Conservation (phyloP, 768 basidiomycete species). For the Rhizopogon roseolus region DNA sequence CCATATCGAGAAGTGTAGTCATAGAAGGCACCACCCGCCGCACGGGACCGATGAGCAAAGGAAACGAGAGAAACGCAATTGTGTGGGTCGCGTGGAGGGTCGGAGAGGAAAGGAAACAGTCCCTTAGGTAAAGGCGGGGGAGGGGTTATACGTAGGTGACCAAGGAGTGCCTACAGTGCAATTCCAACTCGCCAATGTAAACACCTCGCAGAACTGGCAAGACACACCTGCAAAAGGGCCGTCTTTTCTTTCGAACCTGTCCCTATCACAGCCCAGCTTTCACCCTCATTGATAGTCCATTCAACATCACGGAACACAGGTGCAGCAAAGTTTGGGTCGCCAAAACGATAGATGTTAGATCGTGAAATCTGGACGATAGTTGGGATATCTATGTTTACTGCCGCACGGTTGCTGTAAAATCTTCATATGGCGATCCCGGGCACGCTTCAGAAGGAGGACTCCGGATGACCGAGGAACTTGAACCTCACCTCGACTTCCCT, state of each 20-base stretch:
- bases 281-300: constrained; percentile 57
- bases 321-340: constrained; percentile 39
- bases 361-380: constrained; percentile 38
- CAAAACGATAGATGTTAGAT: constrained; percentile 55
- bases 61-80: constrained; percentile 53
- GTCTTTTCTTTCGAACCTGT: constrained; percentile 60
- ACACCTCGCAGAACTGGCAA: not conserved
- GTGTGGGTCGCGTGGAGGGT: constrained; percentile 41
- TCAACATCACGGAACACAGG: constrained; percentile 50
- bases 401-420: not conserved
- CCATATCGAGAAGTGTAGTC: constrained; percentile 94
- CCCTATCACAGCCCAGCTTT: constrained; percentile 76
- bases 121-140: constrained; percentile 57
- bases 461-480: not conserved
- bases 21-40: constrained; percentile 70
- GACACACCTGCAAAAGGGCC: constrained; percentile 57
- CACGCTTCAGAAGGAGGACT: not conserved
- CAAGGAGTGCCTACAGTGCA: constrained; percentile 52
- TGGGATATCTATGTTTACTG: not conserved
- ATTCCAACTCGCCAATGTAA: not conserved
- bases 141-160: constrained; percentile 67
- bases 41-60: constrained; percentile 57
- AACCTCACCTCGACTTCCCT: not conserved
- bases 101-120: constrained; percentile 70
- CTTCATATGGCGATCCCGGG: not conserved